Evolutionary conservation across 495 filamentous ascomycete genomes (phyloP), one percentile per base, ranked within the genome.

Genomic region (Tuber magnatum): DNA sequence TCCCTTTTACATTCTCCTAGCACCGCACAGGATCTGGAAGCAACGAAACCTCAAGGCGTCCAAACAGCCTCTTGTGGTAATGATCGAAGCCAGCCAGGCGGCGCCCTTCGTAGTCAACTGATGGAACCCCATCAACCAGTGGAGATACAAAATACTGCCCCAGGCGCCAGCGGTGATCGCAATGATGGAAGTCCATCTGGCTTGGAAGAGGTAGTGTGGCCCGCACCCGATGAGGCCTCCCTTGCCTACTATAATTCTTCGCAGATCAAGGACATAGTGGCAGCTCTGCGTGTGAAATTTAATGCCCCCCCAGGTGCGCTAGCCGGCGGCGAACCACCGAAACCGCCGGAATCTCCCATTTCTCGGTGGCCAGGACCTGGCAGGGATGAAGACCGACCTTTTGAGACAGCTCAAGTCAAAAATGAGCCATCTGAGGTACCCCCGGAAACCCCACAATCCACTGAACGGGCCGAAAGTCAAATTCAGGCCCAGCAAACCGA

Each of bases 1-100:
- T 46, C 39, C 16, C 68, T 76, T 7, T 22, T 46, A n/a, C 73
- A 32, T 35, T 28, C 65, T 22, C 44, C 75, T 28, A 76, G 44
- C 0, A 18, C 44, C 16, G 71, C 68, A 68, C 75, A 77, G 39
- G 38, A 46, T 39, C 65, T 65, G 3, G 22, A n/a, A 32, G 61
- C 73, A 20, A 68, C 39, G 10, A 22, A n/a, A 22, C 16, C 75
- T 18, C 22, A 32, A 39, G 65, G 40, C n/a, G 32, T 35, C 28
- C 44, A 32, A n/a, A 24, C 40, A 24, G 28, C 20, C 43, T 32
- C 75, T 1, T 65, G 69, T 16, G 6, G 24, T 8, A n/a, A 7
- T n/a, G 7, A 6, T 9, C 46, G 10, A 24, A 22, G 46, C 24
- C 46, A 51, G 22, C 46, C 46, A 24, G 22, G 46, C 18, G 10